Evolutionary conservation across 164 flowering plant species (phyloP).

Genomic region (Vitis vinifera): DNA sequence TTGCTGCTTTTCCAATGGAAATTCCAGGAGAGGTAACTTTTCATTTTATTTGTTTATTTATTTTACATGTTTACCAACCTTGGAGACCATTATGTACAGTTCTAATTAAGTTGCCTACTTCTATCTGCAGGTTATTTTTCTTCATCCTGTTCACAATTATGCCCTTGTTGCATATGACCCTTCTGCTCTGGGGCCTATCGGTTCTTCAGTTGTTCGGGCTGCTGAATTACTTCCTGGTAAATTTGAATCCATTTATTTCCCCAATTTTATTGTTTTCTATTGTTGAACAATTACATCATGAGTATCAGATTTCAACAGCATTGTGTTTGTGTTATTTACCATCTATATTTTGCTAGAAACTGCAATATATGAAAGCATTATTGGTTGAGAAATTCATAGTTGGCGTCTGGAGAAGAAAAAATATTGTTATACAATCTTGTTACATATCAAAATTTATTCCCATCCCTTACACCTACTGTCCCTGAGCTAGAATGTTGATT

Average conservation of each 20-base stretch:
- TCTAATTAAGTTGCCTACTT: slow-evolving; percentile 7
- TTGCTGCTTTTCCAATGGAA: slow-evolving; percentile 96
- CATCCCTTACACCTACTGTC: too few relatives aligned
- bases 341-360: too few relatives aligned
- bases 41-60: background rate
- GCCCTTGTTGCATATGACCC: slow-evolving; percentile 95
- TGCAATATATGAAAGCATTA: too few relatives aligned
- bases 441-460: too few relatives aligned
- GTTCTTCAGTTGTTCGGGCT: slow-evolving; percentile 77
- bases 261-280: too few relatives aligned
- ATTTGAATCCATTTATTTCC: slow-evolving; percentile 1
- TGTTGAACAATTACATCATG: too few relatives aligned
- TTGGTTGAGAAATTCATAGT: too few relatives aligned
- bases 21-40: slow-evolving; percentile 86
- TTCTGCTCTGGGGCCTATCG: slow-evolving; percentile 71
- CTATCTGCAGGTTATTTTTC: slow-evolving; percentile 76
- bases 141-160: slow-evolving; percentile 94
- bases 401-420: too few relatives aligned
- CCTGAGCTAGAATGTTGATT: too few relatives aligned
- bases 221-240: slow-evolving; percentile 92
- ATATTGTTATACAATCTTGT: too few relatives aligned
- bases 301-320: too few relatives aligned
- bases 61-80: background rate
- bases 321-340: too few relatives aligned
- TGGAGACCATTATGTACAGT: background rate